Conservation (phyloP, 139 green algal genomes). For the Tetratostichococcus sp. region DNA sequence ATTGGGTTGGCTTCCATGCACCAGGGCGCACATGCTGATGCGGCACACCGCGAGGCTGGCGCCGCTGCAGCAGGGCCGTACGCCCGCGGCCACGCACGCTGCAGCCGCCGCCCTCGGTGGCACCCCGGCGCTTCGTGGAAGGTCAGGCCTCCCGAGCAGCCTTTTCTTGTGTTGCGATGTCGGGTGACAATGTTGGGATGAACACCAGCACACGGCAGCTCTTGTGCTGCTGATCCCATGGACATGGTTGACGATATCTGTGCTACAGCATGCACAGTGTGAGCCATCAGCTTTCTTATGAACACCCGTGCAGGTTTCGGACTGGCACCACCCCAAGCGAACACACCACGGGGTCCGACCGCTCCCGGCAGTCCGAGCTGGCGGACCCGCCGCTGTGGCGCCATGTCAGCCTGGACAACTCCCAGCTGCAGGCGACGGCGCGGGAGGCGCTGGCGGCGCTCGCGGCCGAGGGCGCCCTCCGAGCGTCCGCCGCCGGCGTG, state of each 20-base stretch:
- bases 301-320: not conserved
- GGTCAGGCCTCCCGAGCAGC: too few species aligned
- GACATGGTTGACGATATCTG: too few species aligned
- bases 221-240: too few species aligned
- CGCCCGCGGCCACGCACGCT: slow-evolving; percentile 11
- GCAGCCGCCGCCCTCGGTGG: slow-evolving; percentile 8
- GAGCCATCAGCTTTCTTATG: too few species aligned
- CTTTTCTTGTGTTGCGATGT: too few species aligned
- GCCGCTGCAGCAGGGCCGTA: slow-evolving; percentile 27
- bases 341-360: not conserved
- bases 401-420: not conserved
- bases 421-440: not conserved
- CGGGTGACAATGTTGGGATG: too few species aligned
- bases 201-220: too few species aligned
- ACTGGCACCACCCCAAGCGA: not conserved
- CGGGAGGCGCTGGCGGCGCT: not conserved
- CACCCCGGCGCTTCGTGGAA: slow-evolving; percentile 1
- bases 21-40: slow-evolving; percentile 16
- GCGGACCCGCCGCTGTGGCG: not conserved
- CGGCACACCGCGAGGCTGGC: slow-evolving; percentile 21
- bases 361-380: not conserved
- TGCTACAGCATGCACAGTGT: too few species aligned
- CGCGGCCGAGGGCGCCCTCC: too few species aligned
- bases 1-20: too few species aligned
- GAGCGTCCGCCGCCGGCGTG: too few species aligned